phyloP scores from a whole-genome alignment of 2,329 filamentous ascomycete species.

The Fusarium mexicanum region DNA sequence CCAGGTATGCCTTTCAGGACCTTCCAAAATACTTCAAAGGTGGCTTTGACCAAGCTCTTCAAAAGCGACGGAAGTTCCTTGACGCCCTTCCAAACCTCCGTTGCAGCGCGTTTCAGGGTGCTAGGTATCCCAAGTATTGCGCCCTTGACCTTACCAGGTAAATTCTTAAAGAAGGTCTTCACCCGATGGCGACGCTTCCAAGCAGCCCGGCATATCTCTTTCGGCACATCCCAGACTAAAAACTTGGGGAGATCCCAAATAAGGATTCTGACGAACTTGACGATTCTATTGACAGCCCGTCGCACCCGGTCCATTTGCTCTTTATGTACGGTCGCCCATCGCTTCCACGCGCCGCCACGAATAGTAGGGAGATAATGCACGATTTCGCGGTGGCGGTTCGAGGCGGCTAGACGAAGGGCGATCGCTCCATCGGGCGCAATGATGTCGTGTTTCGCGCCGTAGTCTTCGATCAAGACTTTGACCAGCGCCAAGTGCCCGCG shows the following conservation, averaged over 20 bases:
- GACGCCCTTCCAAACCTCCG: slow-evolving; percentile 23
- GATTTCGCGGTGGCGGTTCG: slow-evolving; percentile 53
- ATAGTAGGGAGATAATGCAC: slow-evolving; percentile 54
- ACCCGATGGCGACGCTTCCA: slow-evolving; percentile 45
- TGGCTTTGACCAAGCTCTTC: not conserved
- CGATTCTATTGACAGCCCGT: slow-evolving; percentile 38
- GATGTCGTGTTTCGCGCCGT: slow-evolving; percentile 54
- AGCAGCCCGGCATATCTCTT: slow-evolving; percentile 5
- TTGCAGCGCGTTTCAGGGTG: slow-evolving; percentile 5
- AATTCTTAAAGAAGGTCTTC: slow-evolving; percentile 37
- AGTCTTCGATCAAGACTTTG: slow-evolving; percentile 52
- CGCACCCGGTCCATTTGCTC: slow-evolving; percentile 42
- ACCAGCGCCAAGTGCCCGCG: slow-evolving; percentile 53
- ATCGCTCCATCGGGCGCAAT: slow-evolving; percentile 57
- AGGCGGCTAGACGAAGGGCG: slow-evolving; percentile 56
- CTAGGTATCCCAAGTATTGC: slow-evolving; percentile 28
- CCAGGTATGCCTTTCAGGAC: slow-evolving; percentile 32
- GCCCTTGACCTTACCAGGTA: slow-evolving; percentile 43
- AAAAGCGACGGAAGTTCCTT: slow-evolving; percentile 34
- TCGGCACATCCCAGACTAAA: slow-evolving; percentile 43
- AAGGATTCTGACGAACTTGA: slow-evolving; percentile 38
- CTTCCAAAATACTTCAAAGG: slow-evolving; percentile 35
- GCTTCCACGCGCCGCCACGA: slow-evolving; percentile 50
- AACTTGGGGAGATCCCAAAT: slow-evolving; percentile 47
- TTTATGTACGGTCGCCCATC: slow-evolving; percentile 49